Base-by-base conservation (phyloP, 73 alveolate species). In the Breviolum minutum region DNA sequence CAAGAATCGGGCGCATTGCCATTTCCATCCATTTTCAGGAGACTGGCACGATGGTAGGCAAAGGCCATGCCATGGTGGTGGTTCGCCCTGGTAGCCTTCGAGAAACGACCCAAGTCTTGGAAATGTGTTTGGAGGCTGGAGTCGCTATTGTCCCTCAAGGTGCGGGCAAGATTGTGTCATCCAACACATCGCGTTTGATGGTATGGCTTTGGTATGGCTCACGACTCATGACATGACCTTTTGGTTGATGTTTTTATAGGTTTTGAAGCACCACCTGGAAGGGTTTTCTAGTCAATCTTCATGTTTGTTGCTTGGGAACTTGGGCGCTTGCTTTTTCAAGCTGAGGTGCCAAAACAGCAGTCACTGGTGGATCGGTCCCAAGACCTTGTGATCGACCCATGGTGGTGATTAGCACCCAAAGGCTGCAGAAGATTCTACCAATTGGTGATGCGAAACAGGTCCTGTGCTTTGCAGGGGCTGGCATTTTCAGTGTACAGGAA, bases 391-490 rank as follows among this genome's bases (percentile, higher is more conserved):
- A 92, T 27, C 76, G 98, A 32, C 98, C 98, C 66, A 60, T 19
- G n/a, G 98, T 92, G 90, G 91, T 92, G 80, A 92, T 92, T 40
- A 92, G 76, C 92, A 83, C 92, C 3, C 92, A 83, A 62, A 77
- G 94, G 64, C 94, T 86, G 77, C 82, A 92, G 79, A 92, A 92
- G 98, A 92, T 92, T 27, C 90, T 92, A 61, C 98, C 98, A 26
- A 92, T 92, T 40, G 97, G 90, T 24, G 63, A 83, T 20, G 98
- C 89, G 30, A 63, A 92, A 80, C 91, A 92, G 81, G 98, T 92
- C 54, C 90, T 92, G 63, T 92, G 98, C 81, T 92, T 92, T 27
- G 98, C 98, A n/a, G 98, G 98, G 6, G 98, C 98, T 14, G 98
- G 98, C 48, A 92, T 92, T 73, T 92, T 73, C 68, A 92, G 98